phyloP scores from a whole-genome alignment of 768 basidiomycete species.

The Inosperma sp. region DNA sequence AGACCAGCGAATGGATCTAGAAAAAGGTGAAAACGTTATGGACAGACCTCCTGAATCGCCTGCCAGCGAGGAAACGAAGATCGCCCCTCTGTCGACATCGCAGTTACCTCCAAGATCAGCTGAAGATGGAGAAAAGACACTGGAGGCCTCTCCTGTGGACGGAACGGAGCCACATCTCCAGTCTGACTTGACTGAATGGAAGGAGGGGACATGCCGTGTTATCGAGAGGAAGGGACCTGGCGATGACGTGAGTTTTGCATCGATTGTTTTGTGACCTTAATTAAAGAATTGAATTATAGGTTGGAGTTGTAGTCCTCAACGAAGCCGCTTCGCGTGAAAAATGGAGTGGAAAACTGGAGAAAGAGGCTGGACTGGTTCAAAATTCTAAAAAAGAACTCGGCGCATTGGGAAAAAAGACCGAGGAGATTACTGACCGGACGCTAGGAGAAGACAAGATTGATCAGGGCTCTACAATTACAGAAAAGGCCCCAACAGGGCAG shows the following conservation, averaged over 20 bases:
- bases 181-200: slow-evolving; percentile 19
- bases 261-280: not conserved
- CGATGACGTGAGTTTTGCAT: slow-evolving; percentile 8
- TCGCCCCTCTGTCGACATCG: no score
- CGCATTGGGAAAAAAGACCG: slow-evolving; percentile 17
- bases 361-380: slow-evolving; percentile 17
- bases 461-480: no score
- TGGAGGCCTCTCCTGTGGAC: no score
- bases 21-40: no score
- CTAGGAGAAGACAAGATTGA: slow-evolving; percentile 10
- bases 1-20: no score
- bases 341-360: slow-evolving; percentile 19
- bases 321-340: slow-evolving; percentile 28
- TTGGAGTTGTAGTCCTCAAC: slow-evolving; percentile 60
- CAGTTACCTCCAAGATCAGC: no score
- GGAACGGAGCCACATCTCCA: no score
- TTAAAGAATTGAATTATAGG: slow-evolving; percentile 31
- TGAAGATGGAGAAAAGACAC: no score
- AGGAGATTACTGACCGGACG: slow-evolving; percentile 9
- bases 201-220: slow-evolving; percentile 19
- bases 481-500: slow-evolving; percentile 7
- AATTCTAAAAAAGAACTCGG: slow-evolving; percentile 22
- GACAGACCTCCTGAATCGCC: no score
- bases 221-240: slow-evolving; percentile 17
- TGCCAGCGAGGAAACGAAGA: no score